These are phyloP conservation scores for Megacollybia platyphylla DNA, from an alignment of 1,284 basidiomycete species.

Conservation along the genomic window DNA sequence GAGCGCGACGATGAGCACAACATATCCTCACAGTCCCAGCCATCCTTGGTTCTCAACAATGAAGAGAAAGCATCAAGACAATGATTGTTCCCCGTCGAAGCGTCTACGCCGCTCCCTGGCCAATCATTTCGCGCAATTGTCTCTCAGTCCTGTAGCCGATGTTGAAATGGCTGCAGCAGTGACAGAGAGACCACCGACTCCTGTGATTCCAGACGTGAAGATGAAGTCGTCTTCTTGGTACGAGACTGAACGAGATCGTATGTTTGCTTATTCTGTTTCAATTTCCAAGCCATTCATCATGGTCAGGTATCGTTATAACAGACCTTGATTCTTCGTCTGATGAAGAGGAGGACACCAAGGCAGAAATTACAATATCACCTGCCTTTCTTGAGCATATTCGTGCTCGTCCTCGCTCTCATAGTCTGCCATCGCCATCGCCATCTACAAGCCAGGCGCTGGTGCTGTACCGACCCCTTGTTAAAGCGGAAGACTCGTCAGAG, in stretches of 20 bases:
- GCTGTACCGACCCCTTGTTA: slow-evolving; percentile 34
- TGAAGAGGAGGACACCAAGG: slow-evolving; percentile 21
- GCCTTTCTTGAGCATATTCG: slow-evolving; percentile 33
- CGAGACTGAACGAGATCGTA: slow-evolving; percentile 57
- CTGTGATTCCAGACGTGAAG: slow-evolving; percentile 26
- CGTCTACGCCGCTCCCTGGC: neutral
- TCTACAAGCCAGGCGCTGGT: slow-evolving; percentile 39
- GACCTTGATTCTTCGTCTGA: slow-evolving; percentile 37
- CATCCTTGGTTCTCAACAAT: slow-evolving; percentile 7
- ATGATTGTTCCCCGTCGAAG: neutral
- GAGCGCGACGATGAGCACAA: neutral
- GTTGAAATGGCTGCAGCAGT: slow-evolving; percentile 22
- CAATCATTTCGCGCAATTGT: neutral
- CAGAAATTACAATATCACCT: slow-evolving; percentile 26
- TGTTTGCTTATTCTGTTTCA: slow-evolving; percentile 14
- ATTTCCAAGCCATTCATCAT: slow-evolving; percentile 1
- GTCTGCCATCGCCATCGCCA: slow-evolving; percentile 10
- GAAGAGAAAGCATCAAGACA: neutral
- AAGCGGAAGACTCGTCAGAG: slow-evolving; percentile 10
- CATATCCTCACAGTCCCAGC: neutral
- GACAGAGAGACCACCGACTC: slow-evolving; percentile 12
- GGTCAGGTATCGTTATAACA: slow-evolving; percentile 47
- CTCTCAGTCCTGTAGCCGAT: neutral
- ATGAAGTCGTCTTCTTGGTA: slow-evolving; percentile 57
- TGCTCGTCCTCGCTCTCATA: slow-evolving; percentile 12